Base-by-base conservation (phyloP, 306 rosid species). In the Astragalus glycyphyllos region DNA sequence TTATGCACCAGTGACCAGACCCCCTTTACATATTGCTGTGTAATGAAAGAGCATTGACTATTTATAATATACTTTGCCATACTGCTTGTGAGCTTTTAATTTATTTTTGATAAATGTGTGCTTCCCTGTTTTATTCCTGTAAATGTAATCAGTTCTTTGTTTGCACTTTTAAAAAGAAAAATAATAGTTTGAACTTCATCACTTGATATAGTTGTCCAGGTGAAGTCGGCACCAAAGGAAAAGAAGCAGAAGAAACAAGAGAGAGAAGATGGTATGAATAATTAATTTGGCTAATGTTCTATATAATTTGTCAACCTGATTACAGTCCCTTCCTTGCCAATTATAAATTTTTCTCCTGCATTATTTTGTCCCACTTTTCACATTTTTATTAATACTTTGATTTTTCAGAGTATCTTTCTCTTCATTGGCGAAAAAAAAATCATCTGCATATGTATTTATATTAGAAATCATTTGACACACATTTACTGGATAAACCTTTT, bases 221-320 rank as follows among this genome's bases (percentile, higher is more conserved):
- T 75, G 44, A 80, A 87, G 70, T 73, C 96, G 29, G 42, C 79
- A 15, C 77, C 81, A 40, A 85, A 82, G 85, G 87, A 85, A 65
- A 87, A 82, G 76, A 87, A 82, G 78, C 72, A 76, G 59, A 75
- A 53, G 87, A 82, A 67, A 81, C 86, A 77, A 60, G 86, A 79
- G 46, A 85, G 80, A 61, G 89, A 83, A 68, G 84, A 84, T 69
- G 92, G 92, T 87, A 68, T 61, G 74, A 61, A 7, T 54, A 49
- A 62, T 73, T 50, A 32, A 69, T 41, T 73, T 23, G 23, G 23
- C 57, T 51, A 9, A 45, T 59, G 29, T 71, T 72, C 32, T 66
- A 45, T 64, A 11, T 58, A 56, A 41, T 49, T 42, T 49, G 17
- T 11, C 47, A 72, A 56, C 59, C 40, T n/a, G 47, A 72, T 57